Percentiles rank a stretch among this genome's conserved stretches.
These are phyloP conservation scores for Kwoniella shivajii DNA, from an alignment of 1,284 basidiomycete genomes.

Conservation along the genomic window DNA sequence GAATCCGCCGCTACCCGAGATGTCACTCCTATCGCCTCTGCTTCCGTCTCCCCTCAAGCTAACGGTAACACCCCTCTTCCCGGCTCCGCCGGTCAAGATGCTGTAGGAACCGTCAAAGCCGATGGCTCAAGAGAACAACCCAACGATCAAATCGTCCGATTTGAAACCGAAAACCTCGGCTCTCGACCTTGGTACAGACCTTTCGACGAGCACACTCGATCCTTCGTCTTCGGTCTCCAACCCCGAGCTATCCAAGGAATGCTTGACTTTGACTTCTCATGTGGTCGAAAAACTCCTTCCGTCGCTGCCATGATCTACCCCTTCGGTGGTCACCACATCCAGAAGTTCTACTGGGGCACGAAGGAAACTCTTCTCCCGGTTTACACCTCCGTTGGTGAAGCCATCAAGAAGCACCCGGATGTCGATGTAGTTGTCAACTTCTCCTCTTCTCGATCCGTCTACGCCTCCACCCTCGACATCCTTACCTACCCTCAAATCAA, in stretches of 20 bases:
- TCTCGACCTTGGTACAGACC: conserved; percentile 79
- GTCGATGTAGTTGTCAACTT: conserved; percentile 99
- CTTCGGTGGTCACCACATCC: conserved; percentile 99
- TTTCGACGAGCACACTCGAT: conserved; percentile 88
- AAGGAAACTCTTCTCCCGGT: conserved; percentile 98
- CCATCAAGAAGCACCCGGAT: conserved; percentile 91
- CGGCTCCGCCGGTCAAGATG: conserved; percentile 39
- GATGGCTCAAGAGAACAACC: conserved; percentile 81
- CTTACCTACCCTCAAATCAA: conserved; percentile 72
- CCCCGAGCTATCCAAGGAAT: conserved; percentile 99
- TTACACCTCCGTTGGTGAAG: conserved; percentile 91
- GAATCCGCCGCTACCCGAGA: conserved; percentile 57
- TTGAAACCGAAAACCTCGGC: conserved; percentile 59
- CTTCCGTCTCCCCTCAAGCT: conserved; percentile 23
- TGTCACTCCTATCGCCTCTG: conserved; percentile 46
- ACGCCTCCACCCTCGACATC: conserved; percentile 91
- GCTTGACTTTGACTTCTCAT: conserved; percentile 99
- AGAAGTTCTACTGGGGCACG: conserved; percentile 99
- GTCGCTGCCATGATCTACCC: conserved; percentile 99
- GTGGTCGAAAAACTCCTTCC: conserved; percentile 87
- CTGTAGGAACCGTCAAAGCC: conserved; percentile 74
- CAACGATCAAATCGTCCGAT: conserved; percentile 86
- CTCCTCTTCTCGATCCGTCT: conserved; percentile 90
- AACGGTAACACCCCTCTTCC: conserved; percentile 29
- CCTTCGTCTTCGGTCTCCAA: conserved; percentile 97